Percentiles rank a stretch among this genome's conserved stretches.
Conservation (phyloP, 192 early-diverging fungal genomes). For the Mortierella alpina region DNA sequence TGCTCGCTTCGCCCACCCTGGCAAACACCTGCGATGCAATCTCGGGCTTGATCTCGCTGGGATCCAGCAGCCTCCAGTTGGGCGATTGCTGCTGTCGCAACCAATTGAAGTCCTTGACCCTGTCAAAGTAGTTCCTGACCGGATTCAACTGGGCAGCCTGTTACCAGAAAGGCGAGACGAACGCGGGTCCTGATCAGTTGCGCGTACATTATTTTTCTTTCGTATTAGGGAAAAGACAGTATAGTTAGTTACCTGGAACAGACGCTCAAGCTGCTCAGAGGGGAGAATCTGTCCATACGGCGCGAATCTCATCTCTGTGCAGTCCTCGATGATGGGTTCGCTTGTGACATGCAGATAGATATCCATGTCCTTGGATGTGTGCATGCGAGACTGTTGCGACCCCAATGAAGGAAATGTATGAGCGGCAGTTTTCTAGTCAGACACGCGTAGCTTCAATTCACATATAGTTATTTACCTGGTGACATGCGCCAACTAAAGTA, state of each 20-base stretch:
- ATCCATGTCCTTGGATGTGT: slow-evolving; percentile 70
- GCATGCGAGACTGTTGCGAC: slow-evolving; percentile 77
- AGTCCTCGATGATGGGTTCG: slow-evolving; percentile 91
- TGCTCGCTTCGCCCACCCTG: background rate
- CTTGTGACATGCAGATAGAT: slow-evolving; percentile 78
- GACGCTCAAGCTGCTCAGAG: slow-evolving; percentile 58
- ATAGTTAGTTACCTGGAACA: slow-evolving; percentile 61
- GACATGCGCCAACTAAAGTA: slow-evolving; percentile 73
- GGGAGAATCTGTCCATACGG: slow-evolving; percentile 61
- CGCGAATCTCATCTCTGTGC: slow-evolving; percentile 74
- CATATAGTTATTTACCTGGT: slow-evolving; percentile 67
- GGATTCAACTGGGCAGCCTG: slow-evolving; percentile 26
- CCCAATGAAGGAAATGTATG: background rate
- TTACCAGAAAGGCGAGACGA: slow-evolving; percentile 51
- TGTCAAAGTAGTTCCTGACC: slow-evolving; percentile 60
- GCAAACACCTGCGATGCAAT: slow-evolving; percentile 18
- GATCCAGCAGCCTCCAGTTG: slow-evolving; percentile 72
- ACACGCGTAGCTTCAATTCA: background rate
- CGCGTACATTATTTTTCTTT: slow-evolving; percentile 48
- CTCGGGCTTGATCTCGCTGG: background rate
- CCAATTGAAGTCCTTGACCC: slow-evolving; percentile 95
- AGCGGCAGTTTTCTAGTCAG: background rate
- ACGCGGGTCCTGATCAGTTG: slow-evolving; percentile 66
- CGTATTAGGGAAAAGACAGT: slow-evolving; percentile 77
- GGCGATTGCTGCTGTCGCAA: slow-evolving; percentile 79